Evolutionary conservation across 108 stramenopile species (phyloP).

Genomic region (Seminavis robusta): DNA sequence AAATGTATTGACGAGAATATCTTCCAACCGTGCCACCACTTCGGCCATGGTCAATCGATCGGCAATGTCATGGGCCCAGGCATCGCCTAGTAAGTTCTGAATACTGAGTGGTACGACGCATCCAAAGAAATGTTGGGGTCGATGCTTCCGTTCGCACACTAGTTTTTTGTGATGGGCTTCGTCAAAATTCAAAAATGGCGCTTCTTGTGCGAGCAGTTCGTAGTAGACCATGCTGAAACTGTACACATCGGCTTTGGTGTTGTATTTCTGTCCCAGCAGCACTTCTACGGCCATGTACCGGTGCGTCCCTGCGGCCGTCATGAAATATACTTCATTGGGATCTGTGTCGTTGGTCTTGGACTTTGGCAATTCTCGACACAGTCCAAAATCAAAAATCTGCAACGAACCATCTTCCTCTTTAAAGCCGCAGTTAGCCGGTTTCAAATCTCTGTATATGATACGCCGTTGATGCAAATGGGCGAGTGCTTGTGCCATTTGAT

Average conservation of each 20-base stretch:
- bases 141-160: too few species aligned
- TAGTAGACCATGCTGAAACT: slow-evolving; percentile 48
- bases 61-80: too few species aligned
- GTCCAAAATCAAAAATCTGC: slow-evolving; percentile 84
- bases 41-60: too few species aligned
- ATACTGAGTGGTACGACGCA: too few species aligned
- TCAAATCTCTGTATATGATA: slow-evolving; percentile 76
- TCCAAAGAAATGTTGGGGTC: too few species aligned
- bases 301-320: slow-evolving; percentile 45
- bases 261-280: slow-evolving; percentile 21
- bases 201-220: too few species aligned
- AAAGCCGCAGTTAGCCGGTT: slow-evolving; percentile 75
- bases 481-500: slow-evolving; percentile 60
- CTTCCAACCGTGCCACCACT: too few species aligned
- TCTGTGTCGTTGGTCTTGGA: too few species aligned
- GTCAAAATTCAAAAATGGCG: too few species aligned
- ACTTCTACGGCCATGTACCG: slow-evolving; percentile 39
- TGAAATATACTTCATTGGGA: slow-evolving; percentile 56
- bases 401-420: slow-evolving; percentile 42
- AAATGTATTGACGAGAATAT: too few species aligned
- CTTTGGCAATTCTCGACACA: slow-evolving; percentile 57
- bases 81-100: too few species aligned
- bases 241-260: slow-evolving; percentile 56
- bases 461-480: slow-evolving; percentile 63
- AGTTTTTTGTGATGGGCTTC: too few species aligned